phyloP scores from a whole-genome alignment of 1,284 basidiomycete genomes.

The Wolfiporia cocos region DNA sequence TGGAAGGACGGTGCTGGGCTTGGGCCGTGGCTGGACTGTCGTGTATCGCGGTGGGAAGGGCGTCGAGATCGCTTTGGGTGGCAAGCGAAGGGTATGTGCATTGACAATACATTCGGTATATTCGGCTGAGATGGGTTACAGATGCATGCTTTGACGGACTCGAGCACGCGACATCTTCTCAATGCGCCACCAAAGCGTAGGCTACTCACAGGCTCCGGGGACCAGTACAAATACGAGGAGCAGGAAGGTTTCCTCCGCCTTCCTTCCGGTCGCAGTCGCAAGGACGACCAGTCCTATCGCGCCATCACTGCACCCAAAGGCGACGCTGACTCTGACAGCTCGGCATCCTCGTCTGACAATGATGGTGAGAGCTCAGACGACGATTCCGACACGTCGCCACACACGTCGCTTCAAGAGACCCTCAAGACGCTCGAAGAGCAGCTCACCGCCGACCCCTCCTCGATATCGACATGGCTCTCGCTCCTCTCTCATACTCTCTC shows the following conservation, averaged over 20 bases:
- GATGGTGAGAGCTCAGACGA: constrained; percentile 23
- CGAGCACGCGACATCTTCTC: constrained; percentile 45
- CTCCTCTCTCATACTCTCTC: constrained; percentile 57
- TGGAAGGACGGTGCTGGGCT: constrained; percentile 59
- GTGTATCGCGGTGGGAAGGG: constrained; percentile 45
- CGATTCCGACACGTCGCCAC: constrained; percentile 27
- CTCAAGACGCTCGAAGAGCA: constrained; percentile 53
- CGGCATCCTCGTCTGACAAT: constrained; percentile 29
- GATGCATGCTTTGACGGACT: constrained; percentile 52
- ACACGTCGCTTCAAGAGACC: constrained; percentile 52
- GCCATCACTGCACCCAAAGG: constrained; percentile 36
- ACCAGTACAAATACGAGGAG: constrained; percentile 46
- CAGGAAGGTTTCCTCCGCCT: constrained; percentile 62
- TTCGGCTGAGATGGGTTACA: constrained; percentile 15
- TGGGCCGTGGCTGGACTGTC: constrained; percentile 41
- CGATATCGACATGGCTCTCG: constrained; percentile 56
- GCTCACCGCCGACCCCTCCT: constrained; percentile 44
- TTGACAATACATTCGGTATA: not conserved
- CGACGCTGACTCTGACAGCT: constrained; percentile 38
- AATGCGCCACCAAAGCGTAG: constrained; percentile 41
- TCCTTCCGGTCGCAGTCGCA: constrained; percentile 28
- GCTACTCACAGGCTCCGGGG: constrained; percentile 31
- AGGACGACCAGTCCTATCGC: constrained; percentile 41
- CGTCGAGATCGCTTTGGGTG: constrained; percentile 50
- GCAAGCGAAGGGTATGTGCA: constrained; percentile 42